Evolutionary conservation across 176 grass and related monocot genomes (phyloP), one percentile per base, ranked within the genome.

Genomic region (Coix lacrymajobi): DNA sequence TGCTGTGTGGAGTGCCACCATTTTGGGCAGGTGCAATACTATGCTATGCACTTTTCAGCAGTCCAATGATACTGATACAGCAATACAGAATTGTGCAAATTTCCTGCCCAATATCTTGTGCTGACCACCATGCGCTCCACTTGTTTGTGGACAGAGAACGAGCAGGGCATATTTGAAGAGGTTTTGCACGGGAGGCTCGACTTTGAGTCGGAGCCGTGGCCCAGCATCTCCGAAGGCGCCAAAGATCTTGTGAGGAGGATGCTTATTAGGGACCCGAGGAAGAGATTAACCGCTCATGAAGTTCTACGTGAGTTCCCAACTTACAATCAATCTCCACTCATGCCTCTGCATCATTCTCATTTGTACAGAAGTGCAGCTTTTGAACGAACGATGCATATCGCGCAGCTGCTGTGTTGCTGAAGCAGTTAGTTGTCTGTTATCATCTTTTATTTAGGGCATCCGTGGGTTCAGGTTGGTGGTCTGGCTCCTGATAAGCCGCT

Each of bases 121-220:
- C 78, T 82, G 13, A 86, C 9, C n/a, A 86, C 9, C n/a, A 24
- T 0, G 3, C 41, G 0, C 30, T 73, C 0, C 24, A 11, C 48
- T 58, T 66, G 52, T 56, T 62, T 66, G 22, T 51, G 0, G 2
- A 86, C 88, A 97, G 95, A 97, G 91, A 86, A 85, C 12, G 95
- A 97, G 90, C 95, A 97, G 82, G 95, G 90, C 2, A 97, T 97
- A 90, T 97, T 97, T 78, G 95, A 97, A 52, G 91, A 97, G 82
- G 92, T 97, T 81, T 80, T 97, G 41, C 91, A 97, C 36, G 95
- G 95, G 19, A 86, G 74, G 24, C 95, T 94, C 32, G 95, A 97
- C 75, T 94, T 97, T 1, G 41, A 91, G 30, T 91, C 95, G 26
- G 95, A 97, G 38, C 95, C 95, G 41, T 97, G 95, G 95, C 95